A percentile compares a stretch with the other conserved stretches of the same genome.
These are phyloP conservation scores for Hygrophila difformis DNA, from an alignment of 257 asterid genomes.

Conservation along the genomic window DNA sequence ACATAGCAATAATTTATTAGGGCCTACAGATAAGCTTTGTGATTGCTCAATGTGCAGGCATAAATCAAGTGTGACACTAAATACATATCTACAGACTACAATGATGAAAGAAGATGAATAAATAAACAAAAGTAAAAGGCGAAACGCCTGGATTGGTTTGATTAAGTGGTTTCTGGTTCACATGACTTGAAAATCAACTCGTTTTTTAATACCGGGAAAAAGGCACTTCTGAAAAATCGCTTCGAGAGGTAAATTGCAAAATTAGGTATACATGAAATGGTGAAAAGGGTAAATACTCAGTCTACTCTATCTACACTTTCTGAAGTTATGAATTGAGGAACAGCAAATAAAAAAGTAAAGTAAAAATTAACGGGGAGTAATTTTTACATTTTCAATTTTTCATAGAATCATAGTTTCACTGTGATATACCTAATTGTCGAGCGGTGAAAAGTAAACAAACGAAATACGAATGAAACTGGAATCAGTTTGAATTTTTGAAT, in stretches of 20 bases:
- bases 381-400: no score
- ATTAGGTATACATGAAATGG: neutral
- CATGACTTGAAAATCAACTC: neutral
- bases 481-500: neutral
- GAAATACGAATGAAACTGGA: neutral
- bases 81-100: neutral
- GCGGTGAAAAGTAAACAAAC: neutral
- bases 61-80: neutral
- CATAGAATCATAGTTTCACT: no score
- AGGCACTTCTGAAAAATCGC: neutral
- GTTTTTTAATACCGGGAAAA: neutral
- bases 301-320: no score
- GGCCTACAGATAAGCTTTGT: neutral
- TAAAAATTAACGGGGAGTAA: no score
- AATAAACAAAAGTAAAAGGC: neutral
- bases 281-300: no score
- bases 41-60: neutral
- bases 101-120: neutral
- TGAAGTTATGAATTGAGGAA: no score
- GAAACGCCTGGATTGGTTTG: neutral
- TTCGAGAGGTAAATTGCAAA: neutral
- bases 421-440: slow-evolving; percentile 5
- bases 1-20: neutral
- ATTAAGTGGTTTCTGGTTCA: no score
- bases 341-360: no score